Conservation (phyloP, 2,329 filamentous ascomycete species). For the Myriosclerotinia duriaeana region DNA sequence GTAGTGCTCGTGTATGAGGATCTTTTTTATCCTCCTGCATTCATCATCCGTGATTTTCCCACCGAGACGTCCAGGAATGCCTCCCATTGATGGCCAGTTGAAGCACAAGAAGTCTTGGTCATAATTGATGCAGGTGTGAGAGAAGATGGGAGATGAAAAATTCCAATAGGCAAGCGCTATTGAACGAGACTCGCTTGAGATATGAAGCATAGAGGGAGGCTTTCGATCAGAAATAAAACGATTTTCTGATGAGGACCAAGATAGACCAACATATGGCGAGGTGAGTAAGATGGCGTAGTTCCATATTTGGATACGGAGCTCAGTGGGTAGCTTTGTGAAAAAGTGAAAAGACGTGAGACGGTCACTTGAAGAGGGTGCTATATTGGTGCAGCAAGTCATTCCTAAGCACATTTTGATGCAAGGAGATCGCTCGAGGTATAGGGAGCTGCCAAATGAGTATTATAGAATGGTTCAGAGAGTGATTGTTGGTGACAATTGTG, state of each 20-base stretch:
- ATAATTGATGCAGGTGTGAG: conserved; percentile 16
- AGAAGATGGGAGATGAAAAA: conserved; percentile 7
- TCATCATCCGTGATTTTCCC: conserved; percentile 11
- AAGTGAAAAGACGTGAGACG: conserved; percentile 4
- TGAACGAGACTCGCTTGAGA: conserved; percentile 20
- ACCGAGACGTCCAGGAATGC: conserved; percentile 9
- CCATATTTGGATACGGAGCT: conserved; percentile 17
- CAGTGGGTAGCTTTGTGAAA: conserved; percentile 12
- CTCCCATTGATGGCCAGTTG: conserved; percentile 16
- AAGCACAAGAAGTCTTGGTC: conserved; percentile 19
- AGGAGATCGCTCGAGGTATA: background rate
- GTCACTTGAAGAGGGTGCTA: background rate
- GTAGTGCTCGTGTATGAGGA: conserved; percentile 18
- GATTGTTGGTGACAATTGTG: conserved; percentile 3
- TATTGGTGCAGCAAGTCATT: conserved; percentile 11
- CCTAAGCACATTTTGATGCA: conserved; percentile 10
- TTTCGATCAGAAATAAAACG: conserved; percentile 17
- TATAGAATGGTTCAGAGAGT: background rate
- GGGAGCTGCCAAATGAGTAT: background rate
- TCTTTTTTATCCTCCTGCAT: conserved; percentile 12
- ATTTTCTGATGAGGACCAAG: conserved; percentile 1
- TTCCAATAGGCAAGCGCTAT: conserved; percentile 15
- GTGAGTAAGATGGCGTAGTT: conserved; percentile 14
- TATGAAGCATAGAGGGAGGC: conserved; percentile 11
- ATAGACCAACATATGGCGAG: conserved; percentile 11